phyloP scores from a whole-genome alignment of 371 early-diverging fungal genomes.

The Nematocida homosporus region DNA sequence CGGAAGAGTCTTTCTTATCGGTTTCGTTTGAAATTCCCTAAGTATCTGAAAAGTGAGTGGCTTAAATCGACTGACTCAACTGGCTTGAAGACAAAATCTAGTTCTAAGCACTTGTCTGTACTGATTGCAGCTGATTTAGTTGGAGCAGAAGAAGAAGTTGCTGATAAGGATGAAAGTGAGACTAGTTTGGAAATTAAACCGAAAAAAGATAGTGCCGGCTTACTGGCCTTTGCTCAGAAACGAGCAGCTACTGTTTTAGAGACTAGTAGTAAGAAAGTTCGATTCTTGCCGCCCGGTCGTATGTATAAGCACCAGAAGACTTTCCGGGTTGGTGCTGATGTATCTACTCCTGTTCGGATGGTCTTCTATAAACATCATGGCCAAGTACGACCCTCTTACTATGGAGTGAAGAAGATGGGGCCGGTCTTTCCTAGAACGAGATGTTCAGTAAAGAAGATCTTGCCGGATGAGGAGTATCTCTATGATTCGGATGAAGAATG shows the following conservation, averaged over 20 bases:
- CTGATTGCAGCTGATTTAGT: no score
- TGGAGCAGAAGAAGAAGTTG: no score
- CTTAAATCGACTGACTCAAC: no score
- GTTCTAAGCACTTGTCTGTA: no score
- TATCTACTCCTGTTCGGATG: constrained; percentile 35
- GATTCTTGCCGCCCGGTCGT: constrained; percentile 1
- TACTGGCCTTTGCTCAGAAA: constrained; percentile 8
- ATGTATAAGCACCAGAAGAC: constrained; percentile 18
- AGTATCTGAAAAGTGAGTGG: neutral
- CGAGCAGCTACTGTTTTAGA: neutral
- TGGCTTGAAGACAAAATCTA: no score
- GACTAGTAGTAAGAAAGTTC: neutral
- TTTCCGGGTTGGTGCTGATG: constrained; percentile 13
- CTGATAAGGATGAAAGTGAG: no score
- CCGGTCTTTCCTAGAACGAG: neutral
- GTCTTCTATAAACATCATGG: constrained; percentile 46
- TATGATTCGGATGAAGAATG: constrained; percentile 56
- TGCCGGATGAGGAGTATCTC: constrained; percentile 35
- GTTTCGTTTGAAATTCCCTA: neutral
- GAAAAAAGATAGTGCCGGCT: neutral
- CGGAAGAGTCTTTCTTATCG: neutral
- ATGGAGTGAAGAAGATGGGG: neutral
- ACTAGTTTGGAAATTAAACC: neutral
- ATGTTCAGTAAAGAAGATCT: constrained; percentile 11
- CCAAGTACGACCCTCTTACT: constrained; percentile 39